A percentile compares a stretch with the other conserved stretches of the same genome.
Evolutionary conservation across 192 early-diverging fungal species (phyloP).

Genomic region (Coemansia sp.): DNA sequence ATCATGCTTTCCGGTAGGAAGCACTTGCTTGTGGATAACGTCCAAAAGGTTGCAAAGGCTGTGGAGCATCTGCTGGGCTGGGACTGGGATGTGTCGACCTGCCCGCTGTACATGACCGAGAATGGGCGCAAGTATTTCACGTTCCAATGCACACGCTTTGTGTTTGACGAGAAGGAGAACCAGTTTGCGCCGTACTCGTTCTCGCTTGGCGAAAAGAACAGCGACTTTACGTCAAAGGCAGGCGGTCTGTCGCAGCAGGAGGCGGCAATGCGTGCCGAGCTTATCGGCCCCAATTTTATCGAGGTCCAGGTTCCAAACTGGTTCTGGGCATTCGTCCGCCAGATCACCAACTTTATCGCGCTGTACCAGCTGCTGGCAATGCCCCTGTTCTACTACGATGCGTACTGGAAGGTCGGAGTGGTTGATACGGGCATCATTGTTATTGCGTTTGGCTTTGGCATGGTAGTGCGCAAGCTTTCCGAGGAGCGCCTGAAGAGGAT

Average conservation of each 20-base stretch:
- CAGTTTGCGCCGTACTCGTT: constrained; percentile 64
- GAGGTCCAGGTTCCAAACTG: constrained; percentile 65
- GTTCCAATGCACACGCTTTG: constrained; percentile 75
- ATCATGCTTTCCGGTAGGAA: constrained; percentile 44
- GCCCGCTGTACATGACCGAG: constrained; percentile 50
- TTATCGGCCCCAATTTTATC: constrained; percentile 73
- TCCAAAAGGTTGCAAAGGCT: constrained; percentile 16
- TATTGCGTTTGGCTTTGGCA: constrained; percentile 57
- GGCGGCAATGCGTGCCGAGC: constrained; percentile 58
- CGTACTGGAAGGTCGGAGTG: constrained; percentile 61
- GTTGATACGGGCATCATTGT: constrained; percentile 60
- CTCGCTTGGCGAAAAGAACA: constrained; percentile 59
- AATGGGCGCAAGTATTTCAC: constrained; percentile 64
- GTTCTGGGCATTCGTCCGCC: constrained; percentile 58
- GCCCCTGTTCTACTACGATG: constrained; percentile 60
- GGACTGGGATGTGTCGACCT: constrained; percentile 50
- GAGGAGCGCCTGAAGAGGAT: constrained; percentile 63
- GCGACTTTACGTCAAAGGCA: constrained; percentile 32
- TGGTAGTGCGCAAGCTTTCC: constrained; percentile 55
- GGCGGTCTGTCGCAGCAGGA: constrained; percentile 59
- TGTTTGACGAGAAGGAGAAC: constrained; percentile 59
- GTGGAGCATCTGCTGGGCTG: constrained; percentile 33
- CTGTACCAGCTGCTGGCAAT: constrained; percentile 61
- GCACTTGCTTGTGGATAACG: constrained; percentile 16
- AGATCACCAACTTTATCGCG: constrained; percentile 62